Base-by-base conservation (phyloP, 345 rosid species). In the Aquilaria sinensis region DNA sequence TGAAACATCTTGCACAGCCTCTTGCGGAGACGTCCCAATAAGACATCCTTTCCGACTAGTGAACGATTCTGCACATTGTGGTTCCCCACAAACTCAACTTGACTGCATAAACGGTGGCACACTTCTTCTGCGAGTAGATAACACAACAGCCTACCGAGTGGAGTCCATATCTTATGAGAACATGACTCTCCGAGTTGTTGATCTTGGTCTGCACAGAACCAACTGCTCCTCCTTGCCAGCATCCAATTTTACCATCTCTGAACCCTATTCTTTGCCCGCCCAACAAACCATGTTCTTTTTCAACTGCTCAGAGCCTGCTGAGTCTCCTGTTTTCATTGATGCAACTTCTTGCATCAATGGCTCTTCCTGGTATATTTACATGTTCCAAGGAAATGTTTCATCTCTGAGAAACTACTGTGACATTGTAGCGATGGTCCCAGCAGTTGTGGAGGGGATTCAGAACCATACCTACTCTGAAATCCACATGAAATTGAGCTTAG, bases 171-270 rank as follows among this genome's bases (percentile, higher is more conserved):
- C 51, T 1, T 61, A 61, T 31, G 12, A 49, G 14, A 14, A 61
- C 4, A 7, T 0, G 46, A 61, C 56, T 9, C 45, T 49, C 5
- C 23, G 31, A 3, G 45, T 33, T 12, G 56, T 31, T 31, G 65
- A 61, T 61, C 55, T 47, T 49, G 56, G 56, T 48, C 23, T 61
- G 16, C 5, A 10, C 12, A 31, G 33, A 16, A 51, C 15, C 12
- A 15, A 32, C 49, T 61, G 65, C 55, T 33, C 55, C 34, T 61
- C 56, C 56, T 32, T 53, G 9, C 57, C 57, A 53, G 33, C 2
- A 6, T 1, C 6, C 12, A 30, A 30, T 29, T 32, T 30, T 5
- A 53, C 31, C 11, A 15, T 11, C 32, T 3, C 16, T 8, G 57
- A 37, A 37, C 43, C 43, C 8, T 37, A 37, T 37, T 16, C 34